Evolutionary conservation across 2,329 filamentous ascomycete species (phyloP).

Genomic region (Colletotrichum agaves): DNA sequence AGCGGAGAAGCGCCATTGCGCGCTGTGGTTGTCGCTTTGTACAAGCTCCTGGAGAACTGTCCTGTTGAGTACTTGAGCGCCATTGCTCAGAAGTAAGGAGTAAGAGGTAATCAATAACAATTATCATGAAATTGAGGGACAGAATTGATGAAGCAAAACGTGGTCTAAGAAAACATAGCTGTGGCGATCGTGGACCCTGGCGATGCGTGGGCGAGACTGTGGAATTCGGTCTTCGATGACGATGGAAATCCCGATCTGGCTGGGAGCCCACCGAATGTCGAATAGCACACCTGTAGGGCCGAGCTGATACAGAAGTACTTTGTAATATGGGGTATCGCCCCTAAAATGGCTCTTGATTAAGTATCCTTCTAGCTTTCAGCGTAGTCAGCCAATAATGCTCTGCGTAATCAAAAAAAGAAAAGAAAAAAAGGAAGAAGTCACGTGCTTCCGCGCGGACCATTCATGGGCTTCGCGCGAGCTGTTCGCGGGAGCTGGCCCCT

Average conservation of each 20-base stretch:
- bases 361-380: not conserved
- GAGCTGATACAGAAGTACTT: slow-evolving; percentile 22
- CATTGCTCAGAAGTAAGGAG: slow-evolving; percentile 44
- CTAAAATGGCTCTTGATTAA: not conserved
- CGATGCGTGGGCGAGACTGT: slow-evolving; percentile 22
- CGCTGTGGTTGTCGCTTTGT: slow-evolving; percentile 31
- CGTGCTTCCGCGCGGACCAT: slow-evolving; percentile 31
- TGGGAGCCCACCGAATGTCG: slow-evolving; percentile 7
- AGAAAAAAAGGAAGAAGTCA: too few relatives aligned
- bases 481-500: slow-evolving; percentile 9
- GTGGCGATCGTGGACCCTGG: slow-evolving; percentile 25
- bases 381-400: slow-evolving; percentile 11
- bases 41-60: slow-evolving; percentile 49
- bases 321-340: accelerated
- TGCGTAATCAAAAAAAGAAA: slow-evolving; percentile 20
- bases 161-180: slow-evolving; percentile 21
- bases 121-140: too few relatives aligned
- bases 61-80: slow-evolving; percentile 52
- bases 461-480: slow-evolving; percentile 2
- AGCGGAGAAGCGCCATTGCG: slow-evolving; percentile 37
- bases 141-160: not conserved
- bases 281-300: slow-evolving; percentile 20
- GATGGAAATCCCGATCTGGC: slow-evolving; percentile 36
- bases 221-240: slow-evolving; percentile 33
- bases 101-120: not conserved